Base-by-base conservation (phyloP, 2,329 filamentous ascomycete species). In the Orbilia oligospora region DNA sequence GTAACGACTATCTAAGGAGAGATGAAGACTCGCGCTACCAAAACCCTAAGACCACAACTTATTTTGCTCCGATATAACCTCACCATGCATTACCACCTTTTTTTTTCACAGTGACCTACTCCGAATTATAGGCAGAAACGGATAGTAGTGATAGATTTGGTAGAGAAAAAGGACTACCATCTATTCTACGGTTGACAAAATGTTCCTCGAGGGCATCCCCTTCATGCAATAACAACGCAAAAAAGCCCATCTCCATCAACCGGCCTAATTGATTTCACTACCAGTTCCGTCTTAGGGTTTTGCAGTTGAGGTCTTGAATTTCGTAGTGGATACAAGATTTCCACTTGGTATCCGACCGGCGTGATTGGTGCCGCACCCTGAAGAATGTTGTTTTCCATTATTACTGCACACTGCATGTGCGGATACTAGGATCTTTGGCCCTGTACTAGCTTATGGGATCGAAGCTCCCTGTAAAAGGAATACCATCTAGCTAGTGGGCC, bases 401-500 rank as follows among this genome's bases (percentile, higher is more conserved):
- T 51, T 12, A 63, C 55, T 44, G 61, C 46, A 53, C 80, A 82
- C 20, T 27, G 56, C 80, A 71, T 82, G 86, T 86, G 2, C 84
- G 80, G 64, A 86, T 82, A 75, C 85, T 85, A 8, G 84, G 80
- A 76, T 85, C 85, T 24, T 80, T 82, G 71, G 84, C 82, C 33
- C 80, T 83, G 83, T 86, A 86, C 38, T 83, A 82, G 30, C 84
- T 83, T 33, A 86, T 85, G 82, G 88, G 86, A 82, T 86, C 84
- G 68, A 87, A 87, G 81, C 83, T 84, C 20, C 83, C 83, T 14
- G 84, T 84, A 9, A 85, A 83, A 51, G 51, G 61, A 33, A 70
- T 64, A 2, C 53, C 78, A 36, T 69, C 69, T 33, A 53, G 61
- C 69, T 33, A 53, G 61, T 80, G 14, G 83, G 79, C 82, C 83